phyloP scores from a whole-genome alignment of 75 land plant genomes.

The Gnetum montanum region DNA sequence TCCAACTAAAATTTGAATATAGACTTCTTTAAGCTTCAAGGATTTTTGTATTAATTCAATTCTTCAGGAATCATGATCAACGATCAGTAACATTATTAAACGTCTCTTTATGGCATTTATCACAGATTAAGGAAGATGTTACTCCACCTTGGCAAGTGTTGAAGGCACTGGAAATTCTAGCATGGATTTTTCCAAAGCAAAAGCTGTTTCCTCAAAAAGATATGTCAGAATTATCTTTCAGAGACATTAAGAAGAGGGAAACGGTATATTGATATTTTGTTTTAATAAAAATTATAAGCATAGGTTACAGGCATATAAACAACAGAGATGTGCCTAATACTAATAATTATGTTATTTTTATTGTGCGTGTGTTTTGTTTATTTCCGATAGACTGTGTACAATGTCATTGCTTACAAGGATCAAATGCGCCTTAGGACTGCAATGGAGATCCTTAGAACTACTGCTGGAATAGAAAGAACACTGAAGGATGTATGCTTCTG shows the following conservation, averaged over 20 bases:
- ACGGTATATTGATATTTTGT: no score
- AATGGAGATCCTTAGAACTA: conserved; percentile 63
- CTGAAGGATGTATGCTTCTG: conserved; percentile 37
- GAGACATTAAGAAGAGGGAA: conserved; percentile 58
- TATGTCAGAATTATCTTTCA: conserved; percentile 62
- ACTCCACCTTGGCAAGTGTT: conserved; percentile 37
- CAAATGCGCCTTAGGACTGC: conserved; percentile 62
- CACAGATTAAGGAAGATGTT: conserved; percentile 69
- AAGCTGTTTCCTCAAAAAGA: conserved; percentile 68
- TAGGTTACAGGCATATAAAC: no score
- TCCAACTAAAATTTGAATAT: no score
- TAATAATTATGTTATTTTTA: background rate
- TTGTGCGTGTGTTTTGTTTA: background rate
- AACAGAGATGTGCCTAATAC: no score
- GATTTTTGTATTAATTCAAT: no score
- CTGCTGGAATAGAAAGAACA: conserved; percentile 54
- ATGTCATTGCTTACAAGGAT: conserved; percentile 69
- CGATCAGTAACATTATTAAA: no score
- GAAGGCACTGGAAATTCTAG: conserved; percentile 19
- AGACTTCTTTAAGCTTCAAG: no score
- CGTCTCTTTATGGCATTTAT: no score
- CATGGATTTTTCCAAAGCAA: conserved; percentile 58
- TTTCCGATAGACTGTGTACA: conserved; percentile 43
- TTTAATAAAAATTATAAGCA: no score
- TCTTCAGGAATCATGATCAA: no score